Percentiles rank a stretch among this genome's conserved stretches.
These are phyloP conservation scores for Westerdykella aurantiaca DNA, from an alignment of 2,329 filamentous ascomycete species.

Conservation along the genomic window DNA sequence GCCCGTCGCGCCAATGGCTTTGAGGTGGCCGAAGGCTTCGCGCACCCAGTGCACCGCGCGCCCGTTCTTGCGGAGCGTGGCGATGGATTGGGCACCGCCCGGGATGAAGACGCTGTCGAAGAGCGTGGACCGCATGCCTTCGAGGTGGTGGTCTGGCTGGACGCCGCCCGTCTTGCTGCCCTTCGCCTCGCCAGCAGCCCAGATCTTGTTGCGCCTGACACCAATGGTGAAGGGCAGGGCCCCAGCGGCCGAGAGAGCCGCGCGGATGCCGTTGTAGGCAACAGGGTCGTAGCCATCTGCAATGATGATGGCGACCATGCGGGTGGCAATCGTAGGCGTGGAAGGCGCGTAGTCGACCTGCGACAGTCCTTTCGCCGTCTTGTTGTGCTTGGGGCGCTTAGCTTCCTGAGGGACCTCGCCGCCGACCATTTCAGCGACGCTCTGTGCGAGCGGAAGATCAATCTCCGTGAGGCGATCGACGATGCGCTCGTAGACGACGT, in stretches of 20 bases:
- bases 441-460: constrained; percentile 62
- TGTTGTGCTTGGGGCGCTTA: constrained; percentile 57
- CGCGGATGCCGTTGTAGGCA: constrained; percentile 60
- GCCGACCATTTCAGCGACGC: constrained; percentile 65
- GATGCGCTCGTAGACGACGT: constrained; percentile 67
- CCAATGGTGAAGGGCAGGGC: constrained; percentile 71
- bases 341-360: constrained; percentile 62
- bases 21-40: constrained; percentile 76
- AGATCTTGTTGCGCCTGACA: constrained; percentile 60
- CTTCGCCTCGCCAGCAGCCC: constrained; percentile 54
- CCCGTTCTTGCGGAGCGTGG: constrained; percentile 61
- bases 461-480: constrained; percentile 65
- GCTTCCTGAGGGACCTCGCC: constrained; percentile 53
- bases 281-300: constrained; percentile 68
- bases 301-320: constrained; percentile 68
- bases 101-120: constrained; percentile 76
- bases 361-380: constrained; percentile 61
- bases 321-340: constrained; percentile 61
- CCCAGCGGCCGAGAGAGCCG: constrained; percentile 54
- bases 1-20: constrained; percentile 69
- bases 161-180: constrained; percentile 45
- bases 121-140: constrained; percentile 73
- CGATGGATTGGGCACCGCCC: constrained; percentile 59
- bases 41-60: constrained; percentile 70
- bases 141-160: constrained; percentile 69